phyloP scores from a whole-genome alignment of 495 filamentous ascomycete genomes.

The Hyaloscypha variabilis region DNA sequence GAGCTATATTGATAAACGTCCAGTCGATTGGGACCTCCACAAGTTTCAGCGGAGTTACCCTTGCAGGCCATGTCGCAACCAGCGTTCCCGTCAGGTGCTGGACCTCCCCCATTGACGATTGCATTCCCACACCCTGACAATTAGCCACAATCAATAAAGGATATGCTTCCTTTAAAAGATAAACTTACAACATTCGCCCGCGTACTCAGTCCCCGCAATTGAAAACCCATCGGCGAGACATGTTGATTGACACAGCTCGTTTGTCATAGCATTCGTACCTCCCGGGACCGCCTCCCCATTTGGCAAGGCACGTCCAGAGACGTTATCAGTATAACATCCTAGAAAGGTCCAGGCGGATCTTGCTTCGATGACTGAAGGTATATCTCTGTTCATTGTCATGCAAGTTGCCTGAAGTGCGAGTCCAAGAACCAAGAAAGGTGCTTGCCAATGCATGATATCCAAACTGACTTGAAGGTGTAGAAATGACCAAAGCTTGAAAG shows the following conservation, averaged over 20 bases:
- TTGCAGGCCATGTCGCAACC: slow-evolving; percentile 33
- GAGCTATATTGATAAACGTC: no score
- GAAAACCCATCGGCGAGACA: slow-evolving; percentile 48
- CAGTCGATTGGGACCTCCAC: no score
- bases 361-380: no score
- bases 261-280: slow-evolving; percentile 32
- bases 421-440: no score
- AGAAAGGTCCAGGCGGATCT: no score
- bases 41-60: no score
- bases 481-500: no score
- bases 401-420: no score
- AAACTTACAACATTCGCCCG: slow-evolving; percentile 32
- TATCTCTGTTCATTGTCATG: no score
- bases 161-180: not conserved
- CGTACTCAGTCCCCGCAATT: slow-evolving; percentile 50
- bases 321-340: slow-evolving; percentile 8
- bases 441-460: no score
- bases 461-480: no score
- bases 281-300: slow-evolving; percentile 21
- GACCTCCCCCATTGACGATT: slow-evolving; percentile 44
- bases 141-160: not conserved
- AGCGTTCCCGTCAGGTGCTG: slow-evolving; percentile 35
- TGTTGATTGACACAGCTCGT: slow-evolving; percentile 41
- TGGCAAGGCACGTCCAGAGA: slow-evolving; percentile 23
- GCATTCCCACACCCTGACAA: slow-evolving; percentile 51